Base-by-base conservation (phyloP, 1,139 yeast genomes). In the Nakaseomyces delphensis region DNA sequence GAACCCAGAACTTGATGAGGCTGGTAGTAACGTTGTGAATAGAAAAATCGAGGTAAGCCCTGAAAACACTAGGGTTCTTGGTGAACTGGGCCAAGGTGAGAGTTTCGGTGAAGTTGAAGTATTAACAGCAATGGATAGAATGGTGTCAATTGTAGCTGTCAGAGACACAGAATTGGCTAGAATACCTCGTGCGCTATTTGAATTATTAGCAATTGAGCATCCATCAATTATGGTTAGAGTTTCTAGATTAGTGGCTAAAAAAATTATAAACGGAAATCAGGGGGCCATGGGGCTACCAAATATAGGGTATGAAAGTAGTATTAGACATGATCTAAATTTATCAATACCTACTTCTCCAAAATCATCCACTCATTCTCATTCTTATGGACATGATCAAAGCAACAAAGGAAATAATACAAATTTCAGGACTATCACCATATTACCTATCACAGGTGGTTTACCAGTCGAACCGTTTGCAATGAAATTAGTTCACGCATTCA, bases 31-130 rank as follows among this genome's bases (percentile, higher is more conserved):
- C 11, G 16, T n/a, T 33, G 25, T 11, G 6, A 21, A 35, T 32
- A 10, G 13, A 29, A 28, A 29, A 10, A 15, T 28, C 11, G 33
- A 23, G 18, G 13, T 7, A 11, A 23, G 14, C 16, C 24, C 36
- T 15, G 38, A 28, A 18, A 33, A 44, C 36, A 40, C 47, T 5
- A 44, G 47, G 13, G 71, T 79, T 0, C 53, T 81, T 15, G 85
- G 84, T 2, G 98, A 91, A 57, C 80, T 79, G 56, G 96, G 96
- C 0, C 95, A 87, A 59, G 97, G 97, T 3, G 93, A 85, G 53
- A 83, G 95, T 41, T 76, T 91, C 48, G 98, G 98, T 3, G 98
- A 91, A 62, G 81, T 91, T 11, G 98, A 91, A 59, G 96, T 91
- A 2, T 69, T 91, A 48, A 87, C 97, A 0, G 91, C 93, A 8